Base-by-base conservation (phyloP, 805 yeast genomes). In the Saturnispora mendoncae region DNA sequence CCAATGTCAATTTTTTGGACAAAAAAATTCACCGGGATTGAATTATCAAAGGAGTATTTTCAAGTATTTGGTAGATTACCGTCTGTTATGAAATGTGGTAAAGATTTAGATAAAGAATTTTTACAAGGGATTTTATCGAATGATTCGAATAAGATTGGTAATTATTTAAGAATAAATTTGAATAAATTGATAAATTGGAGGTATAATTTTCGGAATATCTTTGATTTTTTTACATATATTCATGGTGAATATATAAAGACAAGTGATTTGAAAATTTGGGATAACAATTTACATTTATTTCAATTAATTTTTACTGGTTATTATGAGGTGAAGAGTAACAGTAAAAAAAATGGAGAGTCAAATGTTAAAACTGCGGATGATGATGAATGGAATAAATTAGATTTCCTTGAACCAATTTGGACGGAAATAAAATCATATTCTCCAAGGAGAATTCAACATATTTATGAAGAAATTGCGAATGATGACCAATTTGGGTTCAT, bases 1-100 rank as follows among this genome's bases (percentile, higher is more conserved):
- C 66, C 66, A 4, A 47, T 61, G 24, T 49, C 57, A 2, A 45
- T 61, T 10, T 50, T 61, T 42, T 60, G 64, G 64, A 52, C 58
- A 1, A 51, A 56, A 31, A 57, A 59, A 35, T 51, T 52, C 28
- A 36, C 51, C 15, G 47, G 46, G 8, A 54, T 57, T 28, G 46
- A 47, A 34, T 38, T 58, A 21, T 50, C 44, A 18, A 29, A 36
- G 1, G 48, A 51, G 4, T 56, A 59, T 34, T 56, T 56, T 28
- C 51, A 53, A 23, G 46, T 54, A 12, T 55, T 60, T 41, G 51
- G 52, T 34, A 46, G 51, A 6, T 48, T 60, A 14, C 60, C 61
- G 6, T 57, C 62, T 4, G 50, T 59, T 19, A 47, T 54, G 37
- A 47, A 41, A n/a, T 33, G 44, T 18, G 41, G 40, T 18, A 36